Evolutionary conservation across 2,329 filamentous ascomycete species (phyloP), one percentile per base, ranked within the genome.

Genomic region (Verticillium tricorpus): DNA sequence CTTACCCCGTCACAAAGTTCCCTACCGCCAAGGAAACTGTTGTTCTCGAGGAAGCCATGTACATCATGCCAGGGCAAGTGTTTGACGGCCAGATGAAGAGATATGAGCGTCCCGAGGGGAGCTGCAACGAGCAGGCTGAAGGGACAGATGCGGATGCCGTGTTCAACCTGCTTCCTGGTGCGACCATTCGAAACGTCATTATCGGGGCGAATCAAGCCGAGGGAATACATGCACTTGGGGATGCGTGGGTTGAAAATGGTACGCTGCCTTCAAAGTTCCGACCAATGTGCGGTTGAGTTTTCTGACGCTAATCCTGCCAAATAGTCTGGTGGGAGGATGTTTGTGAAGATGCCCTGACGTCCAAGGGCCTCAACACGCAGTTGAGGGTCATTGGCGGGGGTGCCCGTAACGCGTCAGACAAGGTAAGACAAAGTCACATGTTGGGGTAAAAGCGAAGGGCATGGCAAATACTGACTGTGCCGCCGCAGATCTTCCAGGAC

Each of bases 111-210:
- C 71, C 72, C 1, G 67, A 69, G 31, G 74, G 72, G 17, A 73
- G 72, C 59, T 82, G 79, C 65, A 76, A 71, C 37, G 77, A 75
- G 28, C 76, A 81, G 61, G 70, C 69, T 1, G 79, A 81, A 65
- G 78, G 78, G 39, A 72, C 70, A 3, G 70, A 72, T 31, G 70
- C 70, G 1, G 78, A 79, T 57, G 67, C 74, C 3, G 74, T 76
- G 28, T 76, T 76, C 60, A 70, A 73, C 57, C 62, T 76, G 37
- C 60, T 71, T n/a, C 63, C 73, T 0, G 74, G 74, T 2, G 68
- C 73, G 0, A 76, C 72, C 0, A 69, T 76, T 40, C 66, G 67
- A 37, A 76, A 76, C 60, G 74, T 75, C 2, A 76, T 76, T n/a
- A 76, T 76, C 12, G 74, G 74, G 32, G 67, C 67, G 28, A 63